Conservation (phyloP, 257 asterid species). For the Jasminum sambac region DNA sequence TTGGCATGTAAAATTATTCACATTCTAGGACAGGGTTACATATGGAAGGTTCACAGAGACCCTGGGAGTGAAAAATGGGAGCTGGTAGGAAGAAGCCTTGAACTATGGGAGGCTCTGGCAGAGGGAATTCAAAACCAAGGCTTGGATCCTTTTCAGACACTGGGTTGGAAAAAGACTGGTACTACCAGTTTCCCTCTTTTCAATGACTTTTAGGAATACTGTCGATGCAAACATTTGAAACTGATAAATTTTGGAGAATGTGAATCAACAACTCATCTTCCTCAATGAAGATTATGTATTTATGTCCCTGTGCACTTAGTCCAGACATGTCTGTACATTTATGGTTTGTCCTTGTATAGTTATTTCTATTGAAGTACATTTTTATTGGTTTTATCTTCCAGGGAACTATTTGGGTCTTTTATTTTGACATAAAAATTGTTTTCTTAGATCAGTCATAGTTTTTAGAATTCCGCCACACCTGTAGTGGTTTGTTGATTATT, state of each 20-base stretch:
- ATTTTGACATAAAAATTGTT: neutral
- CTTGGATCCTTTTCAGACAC: conserved; percentile 62
- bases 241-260: neutral
- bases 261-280: neutral
- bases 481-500: neutral
- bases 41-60: conserved; percentile 83
- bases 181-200: neutral
- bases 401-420: neutral
- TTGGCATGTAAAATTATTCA: conserved; percentile 35
- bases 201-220: conserved; percentile 11
- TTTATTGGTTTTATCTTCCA: neutral
- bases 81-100: conserved; percentile 72
- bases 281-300: neutral
- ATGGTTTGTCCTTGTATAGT: conserved; percentile 1
- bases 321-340: conserved; percentile 8
- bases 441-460: neutral
- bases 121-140: conserved; percentile 59
- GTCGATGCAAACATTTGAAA: conserved; percentile 1
- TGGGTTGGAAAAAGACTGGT: conserved; percentile 98
- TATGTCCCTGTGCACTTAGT: neutral
- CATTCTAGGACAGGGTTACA: conserved; percentile 87
- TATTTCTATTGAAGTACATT: neutral
- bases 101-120: conserved; percentile 75
- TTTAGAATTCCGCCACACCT: neutral
- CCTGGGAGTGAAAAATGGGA: conserved; percentile 85